Percentiles rank a stretch among this genome's conserved stretches.
Evolutionary conservation across 352 stramenopile species (phyloP).

Genomic region (Globisporangium uncinulatum): DNA sequence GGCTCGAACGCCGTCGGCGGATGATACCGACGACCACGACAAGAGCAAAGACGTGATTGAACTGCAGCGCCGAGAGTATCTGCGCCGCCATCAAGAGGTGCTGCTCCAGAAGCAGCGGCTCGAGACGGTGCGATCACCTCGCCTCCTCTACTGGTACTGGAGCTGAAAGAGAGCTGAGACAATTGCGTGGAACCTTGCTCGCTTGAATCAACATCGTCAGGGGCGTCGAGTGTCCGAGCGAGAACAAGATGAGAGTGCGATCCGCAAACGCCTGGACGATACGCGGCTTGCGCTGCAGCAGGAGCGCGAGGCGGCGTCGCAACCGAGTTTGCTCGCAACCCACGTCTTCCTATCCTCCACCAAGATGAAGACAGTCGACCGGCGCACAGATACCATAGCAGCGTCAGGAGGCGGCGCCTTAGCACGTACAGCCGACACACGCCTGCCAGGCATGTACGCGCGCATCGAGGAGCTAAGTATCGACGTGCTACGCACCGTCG

Average conservation of each 20-base stretch:
- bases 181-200: background rate
- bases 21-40: background rate
- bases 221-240: constrained; percentile 29
- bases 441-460: constrained; percentile 37
- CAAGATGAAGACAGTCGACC: background rate
- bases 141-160: background rate
- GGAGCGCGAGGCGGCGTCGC: background rate
- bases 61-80: constrained; percentile 27
- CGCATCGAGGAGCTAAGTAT: constrained; percentile 34
- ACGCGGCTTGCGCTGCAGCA: constrained; percentile 13
- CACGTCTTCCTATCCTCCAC: background rate
- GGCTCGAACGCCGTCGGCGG: no score
- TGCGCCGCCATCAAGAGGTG: constrained; percentile 35
- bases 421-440: background rate
- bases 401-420: background rate
- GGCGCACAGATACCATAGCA: background rate
- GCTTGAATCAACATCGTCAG: constrained; percentile 5
- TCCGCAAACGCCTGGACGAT: constrained; percentile 23
- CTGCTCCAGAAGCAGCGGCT: constrained; percentile 51
- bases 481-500: constrained; percentile 38
- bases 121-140: constrained; percentile 29
- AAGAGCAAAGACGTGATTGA: constrained; percentile 32
- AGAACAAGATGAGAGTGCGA: constrained; percentile 19
- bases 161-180: background rate
- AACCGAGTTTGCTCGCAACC: background rate